Evolutionary conservation across 306 rosid species (phyloP), one percentile per base, ranked within the genome.

Genomic region (Rosa lucieae): DNA sequence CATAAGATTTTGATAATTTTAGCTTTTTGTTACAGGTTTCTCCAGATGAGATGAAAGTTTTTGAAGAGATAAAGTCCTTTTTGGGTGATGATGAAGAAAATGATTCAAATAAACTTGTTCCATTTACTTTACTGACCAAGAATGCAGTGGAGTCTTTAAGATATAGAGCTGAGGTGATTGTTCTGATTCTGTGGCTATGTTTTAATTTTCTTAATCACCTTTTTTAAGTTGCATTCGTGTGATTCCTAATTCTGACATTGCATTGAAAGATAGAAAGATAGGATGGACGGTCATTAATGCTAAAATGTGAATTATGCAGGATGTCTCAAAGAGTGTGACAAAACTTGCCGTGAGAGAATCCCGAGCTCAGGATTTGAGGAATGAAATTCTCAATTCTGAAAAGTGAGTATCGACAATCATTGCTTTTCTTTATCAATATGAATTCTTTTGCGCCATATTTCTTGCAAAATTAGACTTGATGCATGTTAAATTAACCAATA

Each of bases 321-420:
- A 95, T 80, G 82, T 91, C 70, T 93, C 87, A 3, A 92, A 93
- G 88, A 90, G 99, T 76, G 97, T 95, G 47, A 95, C 99, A 56
- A 95, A 84, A 86, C 47, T 92, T 79, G 97, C 97, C 15, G 89
- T 95, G 49, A 88, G 97, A 80, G 97, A 93, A 82, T 85, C 97
- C 44, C 90, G 97, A 51, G 97, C 97, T 76, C 94, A 85, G 84
- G 99, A 93, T 89, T 87, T 95, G 86, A 89, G 96, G 86, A 95
- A 92, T 70, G 99, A 95, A 88, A 92, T 95, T 87, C 85, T 93
- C 44, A 93, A 95, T 88, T 93, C 97, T 32, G 91, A 91, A 85
- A 93, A 93, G 99, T 95, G 86, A 93, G 98, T 81, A 67, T 8
- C 35, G 21, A 75, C 74, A 37, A 12, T 12, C 62, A 29, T 13